These are phyloP conservation scores for Incumbomyces delicatus DNA, from an alignment of 2,329 filamentous ascomycete species.

Conservation along the genomic window DNA sequence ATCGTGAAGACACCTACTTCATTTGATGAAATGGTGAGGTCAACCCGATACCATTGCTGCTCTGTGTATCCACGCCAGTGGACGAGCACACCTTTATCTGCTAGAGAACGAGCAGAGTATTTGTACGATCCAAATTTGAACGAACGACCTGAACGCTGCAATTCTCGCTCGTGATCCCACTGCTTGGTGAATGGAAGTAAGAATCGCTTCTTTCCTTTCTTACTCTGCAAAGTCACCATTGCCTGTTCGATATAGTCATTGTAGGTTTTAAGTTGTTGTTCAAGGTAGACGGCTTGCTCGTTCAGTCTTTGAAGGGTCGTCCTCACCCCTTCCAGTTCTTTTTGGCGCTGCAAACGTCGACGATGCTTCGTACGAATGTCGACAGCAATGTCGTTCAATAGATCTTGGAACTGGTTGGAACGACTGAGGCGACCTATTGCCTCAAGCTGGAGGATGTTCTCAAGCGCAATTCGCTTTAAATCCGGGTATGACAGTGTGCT, in stretches of 20 bases:
- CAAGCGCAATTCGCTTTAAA: slow-evolving; percentile 82
- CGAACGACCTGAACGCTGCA: slow-evolving; percentile 81
- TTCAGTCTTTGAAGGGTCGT: slow-evolving; percentile 39
- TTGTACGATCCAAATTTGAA: slow-evolving; percentile 98
- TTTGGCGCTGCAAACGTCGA: slow-evolving; percentile 78
- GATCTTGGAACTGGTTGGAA: slow-evolving; percentile 88
- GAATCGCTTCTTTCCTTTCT: slow-evolving; percentile 91
- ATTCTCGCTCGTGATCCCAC: slow-evolving; percentile 95
- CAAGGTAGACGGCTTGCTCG: slow-evolving; percentile 73
- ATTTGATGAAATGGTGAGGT: slow-evolving; percentile 89
- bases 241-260: slow-evolving; percentile 99
- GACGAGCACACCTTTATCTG: slow-evolving; percentile 88
- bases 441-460: slow-evolving; percentile 87
- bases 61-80: slow-evolving; percentile 77
- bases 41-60: slow-evolving; percentile 81
- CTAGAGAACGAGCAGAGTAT: slow-evolving; percentile 80
- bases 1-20: slow-evolving; percentile 89
- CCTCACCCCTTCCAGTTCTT: slow-evolving; percentile 62
- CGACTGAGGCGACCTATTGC: slow-evolving; percentile 74
- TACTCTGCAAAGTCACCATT: slow-evolving; percentile 92
- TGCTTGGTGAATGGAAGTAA: slow-evolving; percentile 95
- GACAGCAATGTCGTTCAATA: slow-evolving; percentile 92
- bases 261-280: slow-evolving; percentile 92
- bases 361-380: slow-evolving; percentile 97
- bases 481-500: slow-evolving; percentile 83